A percentile compares a stretch with the other conserved stretches of the same genome.
Evolutionary conservation across 306 rosid species (phyloP).

Genomic region (Acmispon strigosus): DNA sequence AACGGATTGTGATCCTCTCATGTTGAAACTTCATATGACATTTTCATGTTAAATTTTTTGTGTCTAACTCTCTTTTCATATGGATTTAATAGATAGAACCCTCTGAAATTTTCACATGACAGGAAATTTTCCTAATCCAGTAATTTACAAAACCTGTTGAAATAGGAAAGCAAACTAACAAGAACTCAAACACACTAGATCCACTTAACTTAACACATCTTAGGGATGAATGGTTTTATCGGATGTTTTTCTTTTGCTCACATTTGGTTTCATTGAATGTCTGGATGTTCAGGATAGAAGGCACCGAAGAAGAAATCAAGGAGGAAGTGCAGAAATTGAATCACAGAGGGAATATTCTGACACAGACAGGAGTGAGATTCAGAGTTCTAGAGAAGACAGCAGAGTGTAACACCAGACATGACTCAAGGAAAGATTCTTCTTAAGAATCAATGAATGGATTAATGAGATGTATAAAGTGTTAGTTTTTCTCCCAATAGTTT

Average conservation of each 20-base stretch:
- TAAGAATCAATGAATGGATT: slow-evolving; percentile 22
- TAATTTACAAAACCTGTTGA: too few species aligned
- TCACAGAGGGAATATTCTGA: slow-evolving; percentile 70
- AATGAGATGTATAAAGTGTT: slow-evolving; percentile 35
- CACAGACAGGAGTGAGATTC: slow-evolving; percentile 69
- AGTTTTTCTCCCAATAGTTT: slow-evolving; percentile 27
- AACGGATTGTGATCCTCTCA: too few species aligned
- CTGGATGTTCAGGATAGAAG: slow-evolving; percentile 66
- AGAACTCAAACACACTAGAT: too few species aligned
- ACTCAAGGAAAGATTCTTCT: slow-evolving; percentile 13
- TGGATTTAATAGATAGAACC: neutral
- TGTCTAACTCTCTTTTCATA: neutral
- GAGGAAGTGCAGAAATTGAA: slow-evolving; percentile 61
- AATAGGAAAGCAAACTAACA: too few species aligned
- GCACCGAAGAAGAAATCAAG: slow-evolving; percentile 66
- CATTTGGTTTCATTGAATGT: neutral
- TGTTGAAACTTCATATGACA: too few species aligned
- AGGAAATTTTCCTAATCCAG: too few species aligned
- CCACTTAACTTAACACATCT: too few species aligned
- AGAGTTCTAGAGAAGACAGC: slow-evolving; percentile 51
- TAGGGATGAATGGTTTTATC: neutral
- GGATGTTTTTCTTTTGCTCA: neutral
- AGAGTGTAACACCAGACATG: slow-evolving; percentile 38
- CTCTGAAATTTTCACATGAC: too few species aligned
- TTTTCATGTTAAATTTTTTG: too few species aligned